phyloP scores from a whole-genome alignment of 805 yeast genomes.

The Ogataea chonburiensis region DNA sequence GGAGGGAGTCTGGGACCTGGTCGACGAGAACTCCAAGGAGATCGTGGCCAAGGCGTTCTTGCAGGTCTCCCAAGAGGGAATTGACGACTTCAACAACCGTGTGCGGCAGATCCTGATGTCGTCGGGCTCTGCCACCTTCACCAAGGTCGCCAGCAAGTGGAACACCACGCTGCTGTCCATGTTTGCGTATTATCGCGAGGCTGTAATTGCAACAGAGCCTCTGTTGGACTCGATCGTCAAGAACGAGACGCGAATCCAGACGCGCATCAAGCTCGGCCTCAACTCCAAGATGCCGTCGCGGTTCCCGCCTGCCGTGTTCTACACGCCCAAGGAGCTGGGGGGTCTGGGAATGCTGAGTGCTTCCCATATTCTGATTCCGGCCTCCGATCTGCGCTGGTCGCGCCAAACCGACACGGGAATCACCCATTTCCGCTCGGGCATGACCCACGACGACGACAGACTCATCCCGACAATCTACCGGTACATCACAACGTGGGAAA shows the following conservation, averaged over 20 bases:
- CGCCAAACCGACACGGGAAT: conserved; percentile 92
- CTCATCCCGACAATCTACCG: conserved; percentile 91
- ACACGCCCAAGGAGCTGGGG: conserved; percentile 95
- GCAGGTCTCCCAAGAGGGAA: conserved; percentile 78
- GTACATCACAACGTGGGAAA: conserved; percentile 94
- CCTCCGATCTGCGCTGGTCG: conserved; percentile 89
- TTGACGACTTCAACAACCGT: conserved; percentile 76
- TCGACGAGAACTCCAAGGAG: conserved; percentile 69
- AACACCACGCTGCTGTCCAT: conserved; percentile 85
- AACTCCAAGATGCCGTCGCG: conserved; percentile 98
- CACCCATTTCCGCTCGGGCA: conserved; percentile 91
- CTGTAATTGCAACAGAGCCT: conserved; percentile 78
- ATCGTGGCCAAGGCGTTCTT: conserved; percentile 86
- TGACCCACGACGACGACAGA: conserved; percentile 77
- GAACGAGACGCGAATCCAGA: conserved; percentile 91
- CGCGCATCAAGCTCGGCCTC: conserved; percentile 88
- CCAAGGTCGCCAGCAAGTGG: conserved; percentile 94
- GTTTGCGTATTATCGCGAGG: conserved; percentile 90
- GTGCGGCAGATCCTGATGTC: conserved; percentile 91
- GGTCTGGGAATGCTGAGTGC: conserved; percentile 98
- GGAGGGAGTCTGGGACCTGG: conserved; percentile 92
- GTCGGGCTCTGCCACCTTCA: conserved; percentile 92
- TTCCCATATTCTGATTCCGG: conserved; percentile 91
- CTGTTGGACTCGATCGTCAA: conserved; percentile 81
- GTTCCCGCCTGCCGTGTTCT: conserved; percentile 98